These are phyloP conservation scores for Ophiostoma novo-ulmi DNA, from an alignment of 2,329 filamentous ascomycete species.

Conservation along the genomic window DNA sequence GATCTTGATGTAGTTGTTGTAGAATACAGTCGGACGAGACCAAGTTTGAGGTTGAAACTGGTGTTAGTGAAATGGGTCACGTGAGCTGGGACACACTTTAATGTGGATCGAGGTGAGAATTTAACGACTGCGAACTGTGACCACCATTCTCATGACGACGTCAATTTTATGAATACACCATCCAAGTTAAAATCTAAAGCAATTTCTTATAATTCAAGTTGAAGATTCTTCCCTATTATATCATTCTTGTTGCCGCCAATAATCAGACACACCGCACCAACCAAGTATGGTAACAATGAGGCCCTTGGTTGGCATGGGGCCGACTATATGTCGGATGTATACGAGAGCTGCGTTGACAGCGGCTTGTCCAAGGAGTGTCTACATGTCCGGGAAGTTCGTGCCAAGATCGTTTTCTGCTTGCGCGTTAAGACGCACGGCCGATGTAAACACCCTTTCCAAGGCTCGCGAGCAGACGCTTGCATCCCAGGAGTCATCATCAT, in stretches of 20 bases:
- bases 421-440: not conserved
- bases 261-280: not conserved
- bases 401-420: not conserved
- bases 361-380: not conserved
- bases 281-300: not conserved
- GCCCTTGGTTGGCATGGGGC: not conserved
- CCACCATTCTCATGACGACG: not conserved
- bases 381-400: too few species aligned
- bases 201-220: not conserved
- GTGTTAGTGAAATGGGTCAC: not conserved
- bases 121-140: not conserved
- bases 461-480: not conserved
- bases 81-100: not conserved
- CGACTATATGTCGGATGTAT: not conserved
- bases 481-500: not conserved
- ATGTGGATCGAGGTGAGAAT: conserved; percentile 7
- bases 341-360: not conserved
- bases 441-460: not conserved
- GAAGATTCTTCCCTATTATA: not conserved
- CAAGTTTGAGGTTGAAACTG: not conserved
- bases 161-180: not conserved
- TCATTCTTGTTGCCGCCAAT: not conserved
- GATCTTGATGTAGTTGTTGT: not conserved
- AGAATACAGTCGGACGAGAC: not conserved
- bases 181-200: not conserved